These are phyloP conservation scores for Bertia moriformis DNA, from an alignment of 2,329 filamentous ascomycete species.

Conservation along the genomic window DNA sequence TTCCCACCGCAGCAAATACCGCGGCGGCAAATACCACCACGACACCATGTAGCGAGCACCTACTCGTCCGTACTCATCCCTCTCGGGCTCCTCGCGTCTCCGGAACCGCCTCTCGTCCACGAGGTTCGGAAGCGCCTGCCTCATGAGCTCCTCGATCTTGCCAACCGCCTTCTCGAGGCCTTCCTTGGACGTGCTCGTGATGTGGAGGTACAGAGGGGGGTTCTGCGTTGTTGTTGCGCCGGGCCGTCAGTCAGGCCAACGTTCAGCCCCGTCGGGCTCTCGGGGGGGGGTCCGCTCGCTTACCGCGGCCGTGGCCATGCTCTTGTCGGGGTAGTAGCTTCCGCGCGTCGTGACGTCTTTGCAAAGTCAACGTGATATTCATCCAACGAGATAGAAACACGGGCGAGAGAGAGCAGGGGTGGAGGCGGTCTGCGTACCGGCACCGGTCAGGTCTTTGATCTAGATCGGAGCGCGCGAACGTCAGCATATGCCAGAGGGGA, in stretches of 20 bases:
- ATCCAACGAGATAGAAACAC: conserved; percentile 28
- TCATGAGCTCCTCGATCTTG: conserved; percentile 88
- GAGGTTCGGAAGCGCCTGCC: conserved; percentile 85
- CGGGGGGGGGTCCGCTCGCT: too few species aligned
- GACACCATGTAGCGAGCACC: conserved; percentile 5
- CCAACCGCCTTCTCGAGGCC: conserved; percentile 75
- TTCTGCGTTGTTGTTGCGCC: conserved; percentile 46
- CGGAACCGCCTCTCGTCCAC: conserved; percentile 90
- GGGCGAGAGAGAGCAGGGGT: conserved; percentile 33
- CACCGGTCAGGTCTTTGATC: conserved; percentile 99
- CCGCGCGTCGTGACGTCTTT: conserved; percentile 98
- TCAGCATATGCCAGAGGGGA: conserved; percentile 84
- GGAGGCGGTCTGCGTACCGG: conserved; percentile 61
- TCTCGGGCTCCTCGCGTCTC: conserved; percentile 61
- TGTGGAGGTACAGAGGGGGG: conserved; percentile 84
- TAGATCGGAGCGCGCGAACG: conserved; percentile 73
- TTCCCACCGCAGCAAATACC: too few species aligned
- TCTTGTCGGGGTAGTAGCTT: conserved; percentile 93
- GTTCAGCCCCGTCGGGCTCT: conserved; percentile 5
- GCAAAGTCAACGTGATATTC: conserved; percentile 41
- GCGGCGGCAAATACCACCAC: not conserved
- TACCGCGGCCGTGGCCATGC: conserved; percentile 86
- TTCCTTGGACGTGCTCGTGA: conserved; percentile 81
- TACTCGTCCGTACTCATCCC: conserved; percentile 77
- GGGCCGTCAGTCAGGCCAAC: not conserved